Evolutionary conservation across 2,329 filamentous ascomycete species (phyloP), one percentile per base, ranked within the genome.

Genomic region (Coniochaeta sp.): DNA sequence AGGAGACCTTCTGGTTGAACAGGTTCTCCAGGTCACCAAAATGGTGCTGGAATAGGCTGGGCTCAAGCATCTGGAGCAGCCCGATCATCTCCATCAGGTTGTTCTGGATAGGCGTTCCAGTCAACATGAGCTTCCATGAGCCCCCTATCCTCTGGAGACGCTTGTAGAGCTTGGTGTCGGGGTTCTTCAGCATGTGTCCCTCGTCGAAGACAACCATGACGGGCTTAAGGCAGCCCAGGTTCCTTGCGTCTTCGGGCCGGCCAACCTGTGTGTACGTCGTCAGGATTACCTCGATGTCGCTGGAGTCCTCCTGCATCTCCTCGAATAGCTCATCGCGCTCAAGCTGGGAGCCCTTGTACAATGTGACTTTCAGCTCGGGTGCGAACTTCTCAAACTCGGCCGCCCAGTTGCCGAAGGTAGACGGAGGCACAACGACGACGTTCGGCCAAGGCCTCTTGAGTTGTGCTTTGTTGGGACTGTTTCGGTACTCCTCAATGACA

Each of bases 331-430:
- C 75, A 48, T 77, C 80, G 46, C 88, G 82, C 59, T 86, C 83
- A 3, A 74, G 72, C 62, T 90, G 85, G 6, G 74, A 74, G 14
- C 89, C 89, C 57, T 73, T 71, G 60, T 83, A 83, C 2, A 82
- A 89, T 78, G 80, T 89, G 30, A 96, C 85, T 1, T 77, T 79
- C 26, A 99, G 69, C 1, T 74, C 74, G 0, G 90, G 90, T 6
- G 91, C 92, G 67, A 99, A 99, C 47, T 82, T 85, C 55, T 86
- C 74, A 61, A 99, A 96, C 66, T 99, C 94, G 49, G 84, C 82
- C 49, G 95, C 79, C 94, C 94, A 99, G 64, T 99, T 99, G 63
- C 96, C 92, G 62, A 96, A 79, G 0, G 92, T 96, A 1, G 92
- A 96, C 0, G 90, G 88, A 5, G 94, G 94, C 1, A 97, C 94